phyloP scores from a whole-genome alignment of 169 alveolate species.

The Babesia caballi region DNA sequence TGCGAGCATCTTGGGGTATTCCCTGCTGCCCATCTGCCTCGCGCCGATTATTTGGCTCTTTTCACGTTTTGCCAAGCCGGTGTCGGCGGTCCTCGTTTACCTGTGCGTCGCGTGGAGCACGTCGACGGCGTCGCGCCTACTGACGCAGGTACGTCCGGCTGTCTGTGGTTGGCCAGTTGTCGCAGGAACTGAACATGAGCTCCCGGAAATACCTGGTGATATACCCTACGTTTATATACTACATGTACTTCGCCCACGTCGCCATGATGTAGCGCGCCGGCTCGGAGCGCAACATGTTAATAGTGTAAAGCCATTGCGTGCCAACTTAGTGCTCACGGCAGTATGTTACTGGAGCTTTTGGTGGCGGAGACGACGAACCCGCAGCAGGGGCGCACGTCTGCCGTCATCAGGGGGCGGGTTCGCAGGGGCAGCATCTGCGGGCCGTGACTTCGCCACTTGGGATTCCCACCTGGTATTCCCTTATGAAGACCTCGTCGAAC shows the following conservation, averaged over 20 bases:
- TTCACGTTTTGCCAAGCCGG: slow-evolving; percentile 31
- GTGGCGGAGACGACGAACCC: slow-evolving; percentile 60
- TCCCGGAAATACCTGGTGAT: slow-evolving; percentile 26
- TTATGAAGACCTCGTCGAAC: slow-evolving; percentile 46
- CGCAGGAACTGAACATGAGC: slow-evolving; percentile 34
- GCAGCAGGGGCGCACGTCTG: slow-evolving; percentile 49
- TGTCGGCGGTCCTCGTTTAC: slow-evolving; percentile 20
- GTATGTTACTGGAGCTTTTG: slow-evolving; percentile 21
- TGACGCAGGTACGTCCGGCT: slow-evolving; percentile 19
- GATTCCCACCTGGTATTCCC: slow-evolving; percentile 51
- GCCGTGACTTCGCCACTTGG: background rate
- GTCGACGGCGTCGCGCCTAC: slow-evolving; percentile 42
- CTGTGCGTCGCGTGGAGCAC: slow-evolving; percentile 64
- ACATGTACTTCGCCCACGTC: slow-evolving; percentile 38
- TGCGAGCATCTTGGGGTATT: slow-evolving; percentile 50
- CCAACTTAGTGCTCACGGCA: background rate
- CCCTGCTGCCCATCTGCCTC: slow-evolving; percentile 55
- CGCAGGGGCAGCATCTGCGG: slow-evolving; percentile 43
- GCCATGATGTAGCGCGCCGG: slow-evolving; percentile 3
- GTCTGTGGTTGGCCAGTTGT: background rate
- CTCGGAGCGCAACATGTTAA: background rate
- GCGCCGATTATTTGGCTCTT: slow-evolving; percentile 49
- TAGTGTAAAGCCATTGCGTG: background rate
- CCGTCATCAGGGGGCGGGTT: slow-evolving; percentile 54
- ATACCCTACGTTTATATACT: slow-evolving; percentile 48